Conservation (phyloP, 306 rosid genomes). For the Cucurbita maxima region DNA sequence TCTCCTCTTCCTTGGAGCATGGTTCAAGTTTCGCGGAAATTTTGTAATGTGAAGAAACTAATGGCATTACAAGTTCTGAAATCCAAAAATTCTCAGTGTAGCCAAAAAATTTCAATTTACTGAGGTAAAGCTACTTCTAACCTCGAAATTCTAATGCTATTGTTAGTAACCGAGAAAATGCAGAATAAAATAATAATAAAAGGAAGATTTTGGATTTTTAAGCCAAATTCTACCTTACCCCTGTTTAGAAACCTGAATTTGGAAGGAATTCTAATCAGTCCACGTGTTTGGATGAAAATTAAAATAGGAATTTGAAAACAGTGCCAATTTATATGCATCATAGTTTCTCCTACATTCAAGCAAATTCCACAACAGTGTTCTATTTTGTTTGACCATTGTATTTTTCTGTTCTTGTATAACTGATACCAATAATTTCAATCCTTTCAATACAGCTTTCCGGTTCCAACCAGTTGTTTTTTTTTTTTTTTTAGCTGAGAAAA, state of each 20-base stretch:
- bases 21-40: neutral
- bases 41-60: neutral
- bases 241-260: neutral
- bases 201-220: neutral
- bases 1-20: no score
- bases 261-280: neutral
- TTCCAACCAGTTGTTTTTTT: neutral
- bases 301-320: neutral
- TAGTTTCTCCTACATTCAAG: neutral
- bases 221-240: neutral
- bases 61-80: neutral
- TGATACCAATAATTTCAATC: neutral
- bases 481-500: neutral
- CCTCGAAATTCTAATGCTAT: neutral
- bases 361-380: neutral
- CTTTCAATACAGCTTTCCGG: neutral
- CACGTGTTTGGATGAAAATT: neutral
- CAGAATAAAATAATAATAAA: neutral
- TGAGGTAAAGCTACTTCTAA: neutral
- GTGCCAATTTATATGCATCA: neutral
- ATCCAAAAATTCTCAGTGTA: neutral
- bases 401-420: neutral
- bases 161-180: neutral
- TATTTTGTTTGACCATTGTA: neutral
- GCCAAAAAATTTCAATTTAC: neutral